phyloP scores from a whole-genome alignment of 768 basidiomycete species.

The Albatrellus ellisii region DNA sequence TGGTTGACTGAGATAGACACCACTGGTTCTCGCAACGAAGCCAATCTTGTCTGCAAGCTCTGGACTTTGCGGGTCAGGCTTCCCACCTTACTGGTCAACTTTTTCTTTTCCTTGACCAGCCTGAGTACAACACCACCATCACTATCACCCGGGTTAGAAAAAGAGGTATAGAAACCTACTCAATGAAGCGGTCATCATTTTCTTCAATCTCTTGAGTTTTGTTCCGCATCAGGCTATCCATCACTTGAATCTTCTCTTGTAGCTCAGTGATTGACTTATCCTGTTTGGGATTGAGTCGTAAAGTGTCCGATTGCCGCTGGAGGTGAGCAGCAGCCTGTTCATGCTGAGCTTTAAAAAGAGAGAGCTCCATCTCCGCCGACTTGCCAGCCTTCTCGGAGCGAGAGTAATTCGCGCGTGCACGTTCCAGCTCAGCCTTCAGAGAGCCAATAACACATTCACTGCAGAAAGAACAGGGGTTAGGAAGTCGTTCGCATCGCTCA shows the following conservation, averaged over 20 bases:
- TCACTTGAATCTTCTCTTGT: constrained; percentile 57
- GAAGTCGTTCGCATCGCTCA: not conserved
- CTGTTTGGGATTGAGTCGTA: constrained; percentile 40
- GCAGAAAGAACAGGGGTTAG: constrained; percentile 2
- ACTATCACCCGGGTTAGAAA: not conserved
- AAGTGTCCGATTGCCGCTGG: constrained; percentile 38
- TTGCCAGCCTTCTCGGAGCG: constrained; percentile 33
- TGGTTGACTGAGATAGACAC: constrained; percentile 11
- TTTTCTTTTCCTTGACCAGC: constrained; percentile 72
- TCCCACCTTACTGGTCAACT: constrained; percentile 55
- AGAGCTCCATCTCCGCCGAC: constrained; percentile 51
- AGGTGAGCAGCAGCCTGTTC: constrained; percentile 49
- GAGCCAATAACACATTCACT: constrained; percentile 35
- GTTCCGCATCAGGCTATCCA: constrained; percentile 55
- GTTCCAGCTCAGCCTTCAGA: constrained; percentile 19
- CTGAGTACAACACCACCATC: constrained; percentile 23
- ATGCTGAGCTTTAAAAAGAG: constrained; percentile 51
- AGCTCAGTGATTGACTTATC: constrained; percentile 43
- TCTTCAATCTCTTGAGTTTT: constrained; percentile 76
- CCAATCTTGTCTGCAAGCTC: constrained; percentile 53
- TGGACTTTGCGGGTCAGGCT: constrained; percentile 61
- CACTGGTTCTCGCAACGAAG: constrained; percentile 33
- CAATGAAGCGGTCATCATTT: constrained; percentile 70
- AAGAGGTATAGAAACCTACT: constrained; percentile 34
- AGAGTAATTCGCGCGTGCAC: constrained; percentile 22